Conservation (phyloP, 2,329 filamentous ascomycete genomes). For the Parastagonospora avenae region DNA sequence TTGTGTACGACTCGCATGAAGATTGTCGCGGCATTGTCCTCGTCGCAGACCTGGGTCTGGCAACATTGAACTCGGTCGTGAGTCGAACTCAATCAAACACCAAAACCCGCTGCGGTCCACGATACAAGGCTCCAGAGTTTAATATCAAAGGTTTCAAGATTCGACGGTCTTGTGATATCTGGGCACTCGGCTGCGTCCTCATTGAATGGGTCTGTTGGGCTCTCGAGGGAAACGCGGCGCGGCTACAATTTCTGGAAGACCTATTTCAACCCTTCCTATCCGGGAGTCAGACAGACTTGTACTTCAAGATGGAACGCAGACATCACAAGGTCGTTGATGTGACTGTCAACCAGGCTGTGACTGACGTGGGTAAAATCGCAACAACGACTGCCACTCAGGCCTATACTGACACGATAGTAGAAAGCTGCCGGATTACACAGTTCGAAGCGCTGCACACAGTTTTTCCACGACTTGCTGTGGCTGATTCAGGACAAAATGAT, state of each 20-base stretch:
- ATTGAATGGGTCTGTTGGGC: constrained; percentile 22
- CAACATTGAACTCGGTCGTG: constrained; percentile 2
- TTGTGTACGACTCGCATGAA: constrained; percentile 27
- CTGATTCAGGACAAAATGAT: constrained; percentile 21
- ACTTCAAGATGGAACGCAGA: background rate
- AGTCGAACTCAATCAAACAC: constrained; percentile 5
- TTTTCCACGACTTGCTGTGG: constrained; percentile 19
- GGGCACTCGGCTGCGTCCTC: constrained; percentile 24
- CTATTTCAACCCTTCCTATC: constrained; percentile 3
- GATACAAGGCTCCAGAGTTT: constrained; percentile 19
- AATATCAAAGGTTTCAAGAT: constrained; percentile 16
- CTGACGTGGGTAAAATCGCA: too few relatives aligned
- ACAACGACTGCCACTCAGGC: too few relatives aligned
- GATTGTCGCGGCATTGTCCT: constrained; percentile 7
- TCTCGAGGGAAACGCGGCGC: constrained; percentile 4
- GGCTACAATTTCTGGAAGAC: background rate
- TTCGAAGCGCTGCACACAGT: constrained; percentile 12
- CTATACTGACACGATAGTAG: constrained; percentile 1
- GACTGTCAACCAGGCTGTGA: too few relatives aligned
- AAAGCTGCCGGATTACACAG: constrained; percentile 10
- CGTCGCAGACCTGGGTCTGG: constrained; percentile 14
- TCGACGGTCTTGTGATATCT: constrained; percentile 21
- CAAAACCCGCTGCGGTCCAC: background rate
- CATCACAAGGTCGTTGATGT: too few relatives aligned
- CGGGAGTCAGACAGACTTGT: background rate